Base-by-base conservation (phyloP, 371 early-diverging fungal genomes). In the Zychaea mexicana region DNA sequence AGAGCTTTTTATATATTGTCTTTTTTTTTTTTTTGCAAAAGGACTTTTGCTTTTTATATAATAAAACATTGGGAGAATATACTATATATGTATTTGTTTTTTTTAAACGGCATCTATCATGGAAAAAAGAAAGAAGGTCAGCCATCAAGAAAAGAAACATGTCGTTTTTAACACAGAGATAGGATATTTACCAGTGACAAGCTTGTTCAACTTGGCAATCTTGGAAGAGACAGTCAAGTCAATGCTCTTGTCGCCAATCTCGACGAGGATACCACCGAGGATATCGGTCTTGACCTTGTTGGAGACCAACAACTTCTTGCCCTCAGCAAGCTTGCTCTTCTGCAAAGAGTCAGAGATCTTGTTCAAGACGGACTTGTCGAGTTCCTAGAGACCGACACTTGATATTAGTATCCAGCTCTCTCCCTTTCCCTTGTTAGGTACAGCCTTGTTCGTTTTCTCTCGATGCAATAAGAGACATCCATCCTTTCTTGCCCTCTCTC, bases 211-310 rank as follows among this genome's bases (percentile, higher is more conserved):
- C 90, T 96, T 97, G 84, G 92, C 90, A 76, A 98, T 82, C 83
- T 93, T 94, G 79, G 92, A 86, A 39, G 96, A 89, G 64, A 96
- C 96, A 39, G 97, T 96, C 83, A 98, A 88, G 79, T 98, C 98
- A 74, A 98, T 95, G 74, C 97, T 96, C 86, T 94, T 94, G 83
- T 96, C 98, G 69, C 98, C 98, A 74, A 97, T 84, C 79, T 97
- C 98, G 59, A 98, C 92, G 72, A 97, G 84, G 75, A 98, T 85
- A 71, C 98, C 98, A 73, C 98, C 98, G 59, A 97, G 81, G 74
- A 98, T 94, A 74, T 88, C 81, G 64, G 96, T 90, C 86, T 97
- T 94, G 66, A 91, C 92, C 92, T 93, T 95, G 94, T 92, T 94
- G 77, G 89, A 84, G 62, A 95, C 82, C 60, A 90, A 77, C 66